Evolutionary conservation across 441 rosid genomes (phyloP), one percentile per base, ranked within the genome.

Genomic region (Adansonia gregorii): DNA sequence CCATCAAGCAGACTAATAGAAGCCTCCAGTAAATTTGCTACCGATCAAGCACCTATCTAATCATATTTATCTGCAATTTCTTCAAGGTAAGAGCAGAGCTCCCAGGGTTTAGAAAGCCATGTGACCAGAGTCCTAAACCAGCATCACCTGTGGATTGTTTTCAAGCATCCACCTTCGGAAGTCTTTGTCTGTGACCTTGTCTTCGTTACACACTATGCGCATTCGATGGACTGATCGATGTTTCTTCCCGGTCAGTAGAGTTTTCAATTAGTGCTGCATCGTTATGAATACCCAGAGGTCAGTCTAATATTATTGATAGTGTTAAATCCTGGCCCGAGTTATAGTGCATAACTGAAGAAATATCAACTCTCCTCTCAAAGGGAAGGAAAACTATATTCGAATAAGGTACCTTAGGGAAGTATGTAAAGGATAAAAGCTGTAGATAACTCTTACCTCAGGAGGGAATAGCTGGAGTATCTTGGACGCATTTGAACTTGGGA

Each of bases 121-220:
- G 48, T 88, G 89, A 83, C 82, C 93, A 1, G 86, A 83, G 2
- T 85, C 84, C 8, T 74, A 65, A 15, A 87, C 74, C 67, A 80
- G 87, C 11, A 77, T 60, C 59, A 86, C 89, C 8, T 83, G 78
- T 0, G 87, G 82, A 66, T 63, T 52, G 35, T 84, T 85, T 61
- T 82, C 69, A 22, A 86, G 87, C 89, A 88, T 82, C 90, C 92
- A 87, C 11, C 17, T 75, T 69, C 84, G 89, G 54, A 73, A 80
- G 39, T 83, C 83, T 77, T 76, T 78, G 0, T 76, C 75, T 14
- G 80, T 79, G 7, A 8, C 83, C 41, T 63, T 8, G 73, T 88
- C 93, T 15, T 85, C 85, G 45, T 76, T 71, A 74, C 93, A 84
- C 4, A 84, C 58, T 14, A 89, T 77, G 75, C 17, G 85, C 5